Conservation (phyloP, 495 filamentous ascomycete species). For the Penicillium cinerascens region DNA sequence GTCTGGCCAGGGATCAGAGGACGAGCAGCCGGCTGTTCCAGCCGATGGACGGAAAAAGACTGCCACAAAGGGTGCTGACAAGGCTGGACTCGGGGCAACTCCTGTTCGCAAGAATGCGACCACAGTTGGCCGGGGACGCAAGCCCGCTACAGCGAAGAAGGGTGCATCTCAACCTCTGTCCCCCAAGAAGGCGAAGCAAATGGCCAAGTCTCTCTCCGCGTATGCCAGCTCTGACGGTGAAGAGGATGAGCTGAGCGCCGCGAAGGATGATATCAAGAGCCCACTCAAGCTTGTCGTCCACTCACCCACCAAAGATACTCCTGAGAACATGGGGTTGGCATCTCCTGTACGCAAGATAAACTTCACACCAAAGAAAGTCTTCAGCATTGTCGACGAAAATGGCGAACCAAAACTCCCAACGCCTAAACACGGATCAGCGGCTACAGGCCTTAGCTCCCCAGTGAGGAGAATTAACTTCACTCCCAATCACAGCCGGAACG, state of each 20-base stretch:
- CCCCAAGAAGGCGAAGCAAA: slow-evolving; percentile 54
- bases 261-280: slow-evolving; percentile 38
- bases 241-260: slow-evolving; percentile 48
- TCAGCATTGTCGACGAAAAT: slow-evolving; percentile 35
- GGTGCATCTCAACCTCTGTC: slow-evolving; percentile 43
- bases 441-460: slow-evolving; percentile 23
- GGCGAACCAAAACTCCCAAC: slow-evolving; percentile 29
- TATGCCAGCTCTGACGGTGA: slow-evolving; percentile 45
- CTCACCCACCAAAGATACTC: slow-evolving; percentile 37
- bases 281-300: slow-evolving; percentile 30
- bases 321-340: slow-evolving; percentile 26
- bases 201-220: slow-evolving; percentile 43
- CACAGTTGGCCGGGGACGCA: slow-evolving; percentile 33
- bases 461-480: slow-evolving; percentile 36
- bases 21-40: slow-evolving; percentile 24
- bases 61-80: slow-evolving; percentile 5
- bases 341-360: slow-evolving; percentile 44
- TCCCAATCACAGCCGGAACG: slow-evolving; percentile 19
- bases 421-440: slow-evolving; percentile 23
- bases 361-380: slow-evolving; percentile 30
- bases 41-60: slow-evolving; percentile 22
- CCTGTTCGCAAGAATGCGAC: slow-evolving; percentile 44
- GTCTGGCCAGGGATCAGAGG: slow-evolving; percentile 36
- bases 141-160: slow-evolving; percentile 34
- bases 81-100: slow-evolving; percentile 44